Evolutionary conservation across 768 basidiomycete genomes (phyloP).

Genomic region (Amanita pseudoporphyria): DNA sequence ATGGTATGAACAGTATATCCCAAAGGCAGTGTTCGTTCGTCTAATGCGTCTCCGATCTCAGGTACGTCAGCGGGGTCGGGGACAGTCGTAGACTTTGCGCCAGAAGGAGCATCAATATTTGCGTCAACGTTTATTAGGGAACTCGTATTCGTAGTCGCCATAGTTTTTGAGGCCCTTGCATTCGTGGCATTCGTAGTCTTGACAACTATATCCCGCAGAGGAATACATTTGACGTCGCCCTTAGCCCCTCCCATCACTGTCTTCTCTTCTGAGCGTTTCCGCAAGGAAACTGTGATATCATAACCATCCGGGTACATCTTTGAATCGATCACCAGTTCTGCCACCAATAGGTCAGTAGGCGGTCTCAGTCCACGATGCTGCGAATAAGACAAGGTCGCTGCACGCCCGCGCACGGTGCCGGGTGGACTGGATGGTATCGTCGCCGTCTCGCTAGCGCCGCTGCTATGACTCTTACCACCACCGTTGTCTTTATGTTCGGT

Average conservation of each 20-base stretch:
- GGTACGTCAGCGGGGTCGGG: background rate
- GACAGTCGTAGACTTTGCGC: conserved; percentile 6
- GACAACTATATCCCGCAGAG: conserved; percentile 15
- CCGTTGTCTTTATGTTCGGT: background rate
- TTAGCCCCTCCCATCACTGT: conserved; percentile 12
- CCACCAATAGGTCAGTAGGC: conserved; percentile 62
- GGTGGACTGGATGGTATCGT: background rate
- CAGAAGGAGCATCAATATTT: background rate
- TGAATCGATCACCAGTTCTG: conserved; percentile 75
- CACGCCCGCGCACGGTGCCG: conserved; percentile 19
- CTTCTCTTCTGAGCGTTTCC: conserved; percentile 25
- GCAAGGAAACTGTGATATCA: conserved; percentile 37
- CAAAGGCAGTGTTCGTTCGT: conserved; percentile 35
- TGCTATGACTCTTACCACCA: background rate
- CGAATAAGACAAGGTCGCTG: conserved; percentile 52
- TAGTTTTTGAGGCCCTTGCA: background rate
- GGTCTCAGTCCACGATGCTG: conserved; percentile 43
- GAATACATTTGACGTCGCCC: conserved; percentile 19
- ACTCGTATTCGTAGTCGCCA: background rate
- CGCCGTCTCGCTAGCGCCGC: background rate
- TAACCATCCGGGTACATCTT: conserved; percentile 77
- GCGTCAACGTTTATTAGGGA: background rate
- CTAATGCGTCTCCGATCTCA: background rate
- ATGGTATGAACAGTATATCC: conserved; percentile 59
- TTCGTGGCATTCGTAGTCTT: conserved; percentile 12